Evolutionary conservation across 441 rosid genomes (phyloP).

Genomic region (Bocquillonia castaneifolia): DNA sequence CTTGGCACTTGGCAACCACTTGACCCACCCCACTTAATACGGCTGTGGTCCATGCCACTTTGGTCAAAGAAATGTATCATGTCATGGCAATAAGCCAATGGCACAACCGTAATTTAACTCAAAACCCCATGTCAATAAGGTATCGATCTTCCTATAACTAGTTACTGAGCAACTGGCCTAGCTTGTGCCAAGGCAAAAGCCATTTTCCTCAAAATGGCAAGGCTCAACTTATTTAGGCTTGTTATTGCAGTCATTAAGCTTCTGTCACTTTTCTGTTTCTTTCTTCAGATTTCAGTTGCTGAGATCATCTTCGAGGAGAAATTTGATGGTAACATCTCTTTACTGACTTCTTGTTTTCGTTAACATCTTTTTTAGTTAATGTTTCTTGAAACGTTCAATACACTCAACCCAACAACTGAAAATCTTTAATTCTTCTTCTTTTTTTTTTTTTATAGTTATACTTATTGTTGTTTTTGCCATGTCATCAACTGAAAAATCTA

Average conservation of each 20-base stretch:
- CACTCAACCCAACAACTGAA: neutral
- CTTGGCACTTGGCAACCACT: too few relatives aligned
- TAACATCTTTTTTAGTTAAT: neutral
- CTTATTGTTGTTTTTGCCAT: neutral
- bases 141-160: slow-evolving; percentile 2
- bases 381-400: neutral
- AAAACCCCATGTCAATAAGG: slow-evolving; percentile 5
- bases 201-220: slow-evolving; percentile 16
- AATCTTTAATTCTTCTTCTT: neutral
- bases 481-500: slow-evolving; percentile 9
- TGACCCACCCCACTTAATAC: slow-evolving; percentile 5
- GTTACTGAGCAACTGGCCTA: neutral
- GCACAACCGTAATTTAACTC: slow-evolving; percentile 9
- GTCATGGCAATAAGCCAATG: neutral
- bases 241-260: neutral
- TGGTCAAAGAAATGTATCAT: neutral
- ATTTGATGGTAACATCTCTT: slow-evolving; percentile 18
- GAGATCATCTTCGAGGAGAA: slow-evolving; percentile 25
- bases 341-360: neutral
- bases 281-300: slow-evolving; percentile 17
- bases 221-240: neutral
- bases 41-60: neutral
- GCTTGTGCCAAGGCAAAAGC: neutral
- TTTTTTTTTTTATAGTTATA: neutral
- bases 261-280: neutral